Conservation (phyloP, 2,329 filamentous ascomycete species). For the Oidium heveae region DNA sequence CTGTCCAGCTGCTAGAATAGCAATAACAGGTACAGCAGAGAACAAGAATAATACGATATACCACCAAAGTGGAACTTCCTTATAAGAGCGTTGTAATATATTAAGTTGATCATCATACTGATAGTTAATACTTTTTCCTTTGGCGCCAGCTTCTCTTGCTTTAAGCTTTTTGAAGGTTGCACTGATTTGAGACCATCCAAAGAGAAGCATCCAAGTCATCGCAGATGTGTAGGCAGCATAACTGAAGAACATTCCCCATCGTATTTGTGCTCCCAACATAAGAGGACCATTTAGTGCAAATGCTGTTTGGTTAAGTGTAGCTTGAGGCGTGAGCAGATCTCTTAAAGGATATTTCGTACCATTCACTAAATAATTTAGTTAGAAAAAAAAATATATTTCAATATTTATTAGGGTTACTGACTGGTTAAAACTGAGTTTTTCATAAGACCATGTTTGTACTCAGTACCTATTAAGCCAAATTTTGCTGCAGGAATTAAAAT, state of each 20-base stretch:
- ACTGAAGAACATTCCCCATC: slow-evolving; percentile 34
- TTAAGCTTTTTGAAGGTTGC: slow-evolving; percentile 20
- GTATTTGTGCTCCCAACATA: slow-evolving; percentile 30
- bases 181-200: slow-evolving; percentile 24
- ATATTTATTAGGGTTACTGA: slow-evolving; percentile 10
- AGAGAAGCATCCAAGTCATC: slow-evolving; percentile 30
- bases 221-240: slow-evolving; percentile 33
- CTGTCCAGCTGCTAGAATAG: slow-evolving; percentile 23
- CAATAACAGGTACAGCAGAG: slow-evolving; percentile 24
- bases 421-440: slow-evolving; percentile 27
- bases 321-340: slow-evolving; percentile 14
- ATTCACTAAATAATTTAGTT: slow-evolving; percentile 4
- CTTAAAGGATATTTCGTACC: slow-evolving; percentile 16
- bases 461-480: slow-evolving; percentile 24
- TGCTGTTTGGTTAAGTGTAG: slow-evolving; percentile 16
- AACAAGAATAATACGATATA: slow-evolving; percentile 23
- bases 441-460: slow-evolving; percentile 28
- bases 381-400: neutral
- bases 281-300: slow-evolving; percentile 25
- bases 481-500: slow-evolving; percentile 31
- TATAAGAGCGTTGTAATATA: slow-evolving; percentile 28
- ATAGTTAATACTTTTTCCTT: slow-evolving; percentile 21
- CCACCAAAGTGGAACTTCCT: slow-evolving; percentile 34
- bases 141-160: slow-evolving; percentile 13
- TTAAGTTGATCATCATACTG: slow-evolving; percentile 34